Evolutionary conservation across 2,329 filamentous ascomycete genomes (phyloP).

Genomic region (Periconia digitata): DNA sequence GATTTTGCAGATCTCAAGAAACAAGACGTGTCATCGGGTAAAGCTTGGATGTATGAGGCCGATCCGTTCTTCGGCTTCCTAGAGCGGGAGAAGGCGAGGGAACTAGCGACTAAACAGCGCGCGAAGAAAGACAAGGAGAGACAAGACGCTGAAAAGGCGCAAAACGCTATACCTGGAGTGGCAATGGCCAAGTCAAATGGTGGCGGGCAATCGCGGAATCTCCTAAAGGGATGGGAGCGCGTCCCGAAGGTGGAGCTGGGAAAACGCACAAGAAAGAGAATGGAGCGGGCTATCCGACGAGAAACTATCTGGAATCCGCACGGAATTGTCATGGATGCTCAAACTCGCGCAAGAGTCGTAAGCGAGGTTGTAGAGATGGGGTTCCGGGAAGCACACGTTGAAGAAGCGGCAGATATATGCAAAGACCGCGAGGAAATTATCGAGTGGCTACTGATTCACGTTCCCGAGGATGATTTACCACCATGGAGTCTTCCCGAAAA

Average conservation of each 20-base stretch:
- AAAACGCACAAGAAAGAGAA: constrained; percentile 71
- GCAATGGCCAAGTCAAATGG: constrained; percentile 26
- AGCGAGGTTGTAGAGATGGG: constrained; percentile 75
- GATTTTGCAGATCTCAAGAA: constrained; percentile 82
- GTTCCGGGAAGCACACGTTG: constrained; percentile 84
- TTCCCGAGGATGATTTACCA: constrained; percentile 95
- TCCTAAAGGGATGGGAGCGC: constrained; percentile 76
- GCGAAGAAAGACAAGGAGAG: constrained; percentile 61
- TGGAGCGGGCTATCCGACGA: constrained; percentile 77
- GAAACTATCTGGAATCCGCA: constrained; percentile 88
- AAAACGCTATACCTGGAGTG: constrained; percentile 47
- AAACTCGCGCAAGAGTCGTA: constrained; percentile 63
- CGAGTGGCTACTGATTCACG: constrained; percentile 95
- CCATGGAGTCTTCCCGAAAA: constrained; percentile 88
- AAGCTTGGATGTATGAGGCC: constrained; percentile 89
- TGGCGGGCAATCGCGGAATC: constrained; percentile 33
- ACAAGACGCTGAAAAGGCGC: constrained; percentile 64
- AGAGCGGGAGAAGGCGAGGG: constrained; percentile 78
- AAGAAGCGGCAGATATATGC: constrained; percentile 84
- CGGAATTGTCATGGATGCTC: constrained; percentile 63
- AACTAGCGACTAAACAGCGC: constrained; percentile 75
- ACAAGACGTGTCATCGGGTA: constrained; percentile 74
- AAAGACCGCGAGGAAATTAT: constrained; percentile 90
- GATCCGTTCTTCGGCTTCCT: constrained; percentile 85
- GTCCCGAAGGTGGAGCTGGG: constrained; percentile 95